These are phyloP conservation scores for Pichia sp. DNA, from an alignment of 1,139 yeast genomes.

Conservation along the genomic window DNA sequence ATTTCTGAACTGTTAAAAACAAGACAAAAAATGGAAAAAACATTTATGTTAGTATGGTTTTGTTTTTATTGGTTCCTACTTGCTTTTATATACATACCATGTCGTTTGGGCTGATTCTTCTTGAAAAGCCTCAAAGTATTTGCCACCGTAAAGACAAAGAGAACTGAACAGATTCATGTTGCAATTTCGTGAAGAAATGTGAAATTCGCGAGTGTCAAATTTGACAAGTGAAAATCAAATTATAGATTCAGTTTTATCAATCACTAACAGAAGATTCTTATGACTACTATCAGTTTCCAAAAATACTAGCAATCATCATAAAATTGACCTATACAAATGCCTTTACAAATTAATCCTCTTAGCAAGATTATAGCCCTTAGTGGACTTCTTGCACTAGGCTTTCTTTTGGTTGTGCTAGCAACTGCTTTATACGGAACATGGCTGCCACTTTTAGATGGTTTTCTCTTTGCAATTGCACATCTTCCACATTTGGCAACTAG, in stretches of 20 bases:
- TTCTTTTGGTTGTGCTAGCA: constrained; percentile 68
- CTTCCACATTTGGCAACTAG: constrained; percentile 51
- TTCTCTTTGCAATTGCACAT: constrained; percentile 50
- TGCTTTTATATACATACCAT: neutral
- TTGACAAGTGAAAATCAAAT: too few species aligned
- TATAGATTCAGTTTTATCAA: too few species aligned
- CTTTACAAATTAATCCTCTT: constrained; percentile 45
- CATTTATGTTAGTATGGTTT: neutral
- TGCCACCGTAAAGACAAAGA: neutral
- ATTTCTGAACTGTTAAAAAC: constrained; percentile 66
- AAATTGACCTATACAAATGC: constrained; percentile 11
- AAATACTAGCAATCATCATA: too few species aligned
- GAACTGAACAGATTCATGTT: neutral
- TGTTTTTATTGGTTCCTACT: neutral
- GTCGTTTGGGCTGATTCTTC: neutral
- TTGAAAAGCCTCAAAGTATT: neutral
- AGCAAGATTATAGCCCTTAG: constrained; percentile 71
- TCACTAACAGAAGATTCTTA: too few species aligned
- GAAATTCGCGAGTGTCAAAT: neutral
- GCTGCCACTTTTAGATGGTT: constrained; percentile 56
- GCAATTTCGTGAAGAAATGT: neutral
- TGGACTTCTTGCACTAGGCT: constrained; percentile 69
- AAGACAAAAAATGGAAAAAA: neutral
- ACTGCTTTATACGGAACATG: constrained; percentile 72
- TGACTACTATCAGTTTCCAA: too few species aligned